Base-by-base conservation (phyloP, 441 rosid species). In the Manihot esculenta region DNA sequence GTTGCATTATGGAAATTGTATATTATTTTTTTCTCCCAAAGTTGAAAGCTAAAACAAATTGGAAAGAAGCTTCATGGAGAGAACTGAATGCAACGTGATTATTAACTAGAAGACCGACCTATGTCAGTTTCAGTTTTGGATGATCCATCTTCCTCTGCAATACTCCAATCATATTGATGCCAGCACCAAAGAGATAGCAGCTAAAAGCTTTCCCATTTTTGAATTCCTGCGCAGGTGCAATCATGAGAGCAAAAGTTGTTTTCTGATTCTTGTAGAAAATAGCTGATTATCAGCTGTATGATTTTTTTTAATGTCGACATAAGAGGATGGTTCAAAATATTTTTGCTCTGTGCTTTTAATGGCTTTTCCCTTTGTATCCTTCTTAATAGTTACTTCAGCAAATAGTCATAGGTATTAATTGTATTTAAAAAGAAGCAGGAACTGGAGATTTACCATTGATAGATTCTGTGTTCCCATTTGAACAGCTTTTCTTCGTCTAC, bases 401-500 rank as follows among this genome's bases (percentile, higher is more conserved):
- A 24, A 15, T 61, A 4, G 64, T 71, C 18, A 20, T 41, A 58
- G 21, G 45, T 42, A 13, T 54, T 55, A 48, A 33, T 62, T 55
- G 69, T 50, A 23, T 24, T 24, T 20, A 38, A 74, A 77, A 65
- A 1, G 60, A 64, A 62, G 48, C 58, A 38, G 49, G 73, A 65
- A 60, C 18, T 74, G 13, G 66, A 54, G 64, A 72, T 62, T 81
- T 83, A 90, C 97, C 92, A 53, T 84, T 72, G 91, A 81, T 58
- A 68, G 79, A 63, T 85, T 82, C 64, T 77, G 80, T 75, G 80
- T 80, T 72, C 83, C 76, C 77, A 76, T 84, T 71, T 83, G 83
- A 73, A 64, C 83, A 49, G 93, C 87, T 83, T 88, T 88, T 76
- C 89, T 84, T 68, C 82, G 84, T 71, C 76, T 80, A 69, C 96